Base-by-base conservation (phyloP, 345 rosid genomes). In the Durio zibethinus region DNA sequence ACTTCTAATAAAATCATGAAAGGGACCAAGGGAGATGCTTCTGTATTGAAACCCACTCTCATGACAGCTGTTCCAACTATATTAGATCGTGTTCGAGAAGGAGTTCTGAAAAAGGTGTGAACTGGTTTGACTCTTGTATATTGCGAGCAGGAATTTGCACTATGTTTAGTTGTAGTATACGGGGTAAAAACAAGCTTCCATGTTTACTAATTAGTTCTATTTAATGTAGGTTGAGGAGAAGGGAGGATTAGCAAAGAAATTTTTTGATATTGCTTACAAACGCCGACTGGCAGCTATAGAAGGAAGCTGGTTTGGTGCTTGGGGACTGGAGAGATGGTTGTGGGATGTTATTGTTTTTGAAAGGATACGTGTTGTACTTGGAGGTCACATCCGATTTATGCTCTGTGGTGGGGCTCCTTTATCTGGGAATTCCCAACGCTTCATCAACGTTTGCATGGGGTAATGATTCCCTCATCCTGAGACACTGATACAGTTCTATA, bases 231-330 rank as follows among this genome's bases (percentile, higher is more conserved):
- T 94, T 72, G 93, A 89, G 67, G 91, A 87, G 81, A 93, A 88
- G 76, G 98, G 97, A 53, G 94, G 97, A 4, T 54, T 93, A 33
- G 85, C 84, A 10, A 90, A 88, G 85, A 89, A 74, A 20, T 92
- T 94, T 53, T 93, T 94, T 73, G 70, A 88, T 81, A 74, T 89
- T 81, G 92, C 85, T 48, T 94, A 88, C 85, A 88, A 86, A 72
- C 93, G 98, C 12, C 85, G 87, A 48, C 71, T 90, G 56, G 86
- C 91, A 53, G 95, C 97, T 43, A 77, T 93, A 74, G 87, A 93
- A 83, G 97, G 98, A 82, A 94, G 91, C 84, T 91, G 92, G 93
- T 85, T 93, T 85, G 98, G 98, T 80, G 98, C 98, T 43, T 88
- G 94, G 94, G 94, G 95, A 67, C 74, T 88, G 75, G 98, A 94